Conservation (phyloP, 345 rosid genomes). For the Rhodamnia rubescens region DNA sequence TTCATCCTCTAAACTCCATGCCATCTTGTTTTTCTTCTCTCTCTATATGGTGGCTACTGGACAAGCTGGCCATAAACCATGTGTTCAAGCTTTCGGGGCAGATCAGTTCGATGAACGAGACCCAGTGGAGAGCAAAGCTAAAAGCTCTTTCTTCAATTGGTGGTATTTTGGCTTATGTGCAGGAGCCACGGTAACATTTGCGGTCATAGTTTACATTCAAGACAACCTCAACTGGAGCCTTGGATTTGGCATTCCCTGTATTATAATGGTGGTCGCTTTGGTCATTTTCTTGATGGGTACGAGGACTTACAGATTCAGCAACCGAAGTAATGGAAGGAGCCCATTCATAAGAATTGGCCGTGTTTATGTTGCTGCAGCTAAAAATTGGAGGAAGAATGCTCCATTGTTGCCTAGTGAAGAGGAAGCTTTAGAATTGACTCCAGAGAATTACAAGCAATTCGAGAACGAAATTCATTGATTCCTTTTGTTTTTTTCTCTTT, state of each 20-base stretch:
- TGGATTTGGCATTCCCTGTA: conserved; percentile 36
- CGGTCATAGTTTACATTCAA: conserved; percentile 33
- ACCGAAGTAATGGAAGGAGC: conserved; percentile 15
- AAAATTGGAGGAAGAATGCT: conserved; percentile 17
- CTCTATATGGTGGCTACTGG: conserved; percentile 33
- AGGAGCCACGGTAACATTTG: conserved; percentile 15
- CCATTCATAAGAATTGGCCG: conserved; percentile 33
- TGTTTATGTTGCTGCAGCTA: conserved; percentile 26
- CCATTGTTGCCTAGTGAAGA: conserved; percentile 3
- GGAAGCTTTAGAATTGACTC: conserved; percentile 3
- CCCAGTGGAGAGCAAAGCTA: conserved; percentile 23
- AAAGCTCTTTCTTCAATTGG: conserved; percentile 50
- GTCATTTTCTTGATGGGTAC: conserved; percentile 30
- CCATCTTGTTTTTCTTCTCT: conserved; percentile 18
- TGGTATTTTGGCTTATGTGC: conserved; percentile 36
- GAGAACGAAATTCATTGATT: conserved; percentile 4
- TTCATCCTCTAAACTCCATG: conserved; percentile 8
- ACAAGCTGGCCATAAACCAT: conserved; percentile 47
- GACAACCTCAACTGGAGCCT: conserved; percentile 46
- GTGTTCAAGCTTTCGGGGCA: conserved; percentile 51
- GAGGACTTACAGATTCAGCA: conserved; percentile 20
- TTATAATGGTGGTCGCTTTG: conserved; percentile 25
- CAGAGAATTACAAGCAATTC: conserved; percentile 8
- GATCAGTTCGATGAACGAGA: conserved; percentile 41
- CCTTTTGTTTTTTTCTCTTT: not conserved